Conservation (phyloP, 2,329 filamentous ascomycete genomes). For the Pseudogymnoascus sp. region DNA sequence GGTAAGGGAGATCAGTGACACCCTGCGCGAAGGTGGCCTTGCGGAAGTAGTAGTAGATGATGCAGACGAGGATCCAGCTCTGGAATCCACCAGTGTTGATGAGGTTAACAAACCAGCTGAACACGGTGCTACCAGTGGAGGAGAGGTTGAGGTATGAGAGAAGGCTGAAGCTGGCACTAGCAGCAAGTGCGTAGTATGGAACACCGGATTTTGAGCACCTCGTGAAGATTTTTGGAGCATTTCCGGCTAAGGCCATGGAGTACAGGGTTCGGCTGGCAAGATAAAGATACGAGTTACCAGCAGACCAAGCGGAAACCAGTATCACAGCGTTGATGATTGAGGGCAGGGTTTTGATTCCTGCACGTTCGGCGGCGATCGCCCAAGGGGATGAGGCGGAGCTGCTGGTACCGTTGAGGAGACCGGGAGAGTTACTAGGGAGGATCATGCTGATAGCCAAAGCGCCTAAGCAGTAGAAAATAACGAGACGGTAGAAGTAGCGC, state of each 20-base stretch:
- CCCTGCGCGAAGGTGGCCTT: constrained; percentile 38
- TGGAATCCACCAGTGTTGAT: constrained; percentile 45
- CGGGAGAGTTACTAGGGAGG: constrained; percentile 42
- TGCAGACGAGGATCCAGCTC: constrained; percentile 44
- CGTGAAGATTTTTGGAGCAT: constrained; percentile 42
- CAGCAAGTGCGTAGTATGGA: constrained; percentile 38
- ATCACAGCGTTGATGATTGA: constrained; percentile 48
- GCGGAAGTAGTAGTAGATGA: constrained; percentile 51
- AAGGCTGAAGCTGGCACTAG: constrained; percentile 34
- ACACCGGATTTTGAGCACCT: constrained; percentile 42
- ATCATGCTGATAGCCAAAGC: constrained; percentile 53
- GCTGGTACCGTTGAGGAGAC: constrained; percentile 43
- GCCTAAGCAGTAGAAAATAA: constrained; percentile 51
- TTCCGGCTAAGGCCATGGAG: constrained; percentile 42
- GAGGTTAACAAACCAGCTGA: constrained; percentile 48
- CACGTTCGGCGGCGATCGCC: constrained; percentile 40
- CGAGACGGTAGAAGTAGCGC: constrained; percentile 53
- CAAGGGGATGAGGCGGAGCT: constrained; percentile 45
- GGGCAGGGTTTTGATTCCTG: constrained; percentile 40
- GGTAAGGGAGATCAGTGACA: constrained; percentile 41
- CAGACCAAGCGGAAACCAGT: constrained; percentile 45
- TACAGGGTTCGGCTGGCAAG: constrained; percentile 43
- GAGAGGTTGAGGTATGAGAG: constrained; percentile 41
- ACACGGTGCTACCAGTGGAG: constrained; percentile 37
- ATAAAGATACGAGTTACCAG: constrained; percentile 47